Percentiles rank a stretch among this genome's conserved stretches.
phyloP scores from a whole-genome alignment of 179 eudicot genomes.

The Carnegiea gigantea region DNA sequence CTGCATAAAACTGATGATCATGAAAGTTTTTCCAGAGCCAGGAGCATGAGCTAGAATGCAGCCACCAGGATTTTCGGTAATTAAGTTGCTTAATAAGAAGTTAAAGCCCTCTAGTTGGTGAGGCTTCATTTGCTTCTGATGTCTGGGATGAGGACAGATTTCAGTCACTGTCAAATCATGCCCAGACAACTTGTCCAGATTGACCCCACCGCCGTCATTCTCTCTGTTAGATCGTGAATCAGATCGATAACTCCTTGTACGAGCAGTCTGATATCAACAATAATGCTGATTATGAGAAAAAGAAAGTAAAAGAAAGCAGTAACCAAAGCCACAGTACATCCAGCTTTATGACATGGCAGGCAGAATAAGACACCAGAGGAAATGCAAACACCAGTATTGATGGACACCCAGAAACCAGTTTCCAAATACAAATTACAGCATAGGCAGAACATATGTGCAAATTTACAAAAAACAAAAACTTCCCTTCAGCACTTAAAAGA shows the following conservation, averaged over 20 bases:
- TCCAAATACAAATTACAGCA: background rate
- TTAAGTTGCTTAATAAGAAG: slow-evolving; percentile 75
- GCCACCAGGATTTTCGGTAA: slow-evolving; percentile 83
- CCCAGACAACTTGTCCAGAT: slow-evolving; percentile 43
- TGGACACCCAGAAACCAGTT: background rate
- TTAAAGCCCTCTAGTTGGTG: slow-evolving; percentile 92
- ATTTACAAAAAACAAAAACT: background rate
- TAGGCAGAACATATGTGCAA: background rate
- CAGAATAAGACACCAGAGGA: background rate
- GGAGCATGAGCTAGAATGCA: slow-evolving; percentile 98
- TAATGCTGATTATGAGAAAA: background rate
- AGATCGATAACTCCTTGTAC: slow-evolving; percentile 34
- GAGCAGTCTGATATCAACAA: slow-evolving; percentile 36
- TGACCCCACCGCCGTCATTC: slow-evolving; percentile 19
- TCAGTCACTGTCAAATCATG: slow-evolving; percentile 49
- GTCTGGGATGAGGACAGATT: slow-evolving; percentile 78
- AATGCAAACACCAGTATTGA: background rate
- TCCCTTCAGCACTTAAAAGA: too few relatives aligned
- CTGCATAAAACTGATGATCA: slow-evolving; percentile 93
- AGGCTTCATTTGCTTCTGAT: slow-evolving; percentile 84
- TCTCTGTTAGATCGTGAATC: slow-evolving; percentile 39
- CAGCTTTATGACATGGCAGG: background rate
- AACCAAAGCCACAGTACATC: slow-evolving; percentile 9
- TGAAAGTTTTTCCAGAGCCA: slow-evolving; percentile 94
- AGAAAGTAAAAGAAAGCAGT: background rate